Evolutionary conservation across 192 early-diverging fungal genomes (phyloP), one percentile per base, ranked within the genome.

Genomic region (Coemansia asiatica): DNA sequence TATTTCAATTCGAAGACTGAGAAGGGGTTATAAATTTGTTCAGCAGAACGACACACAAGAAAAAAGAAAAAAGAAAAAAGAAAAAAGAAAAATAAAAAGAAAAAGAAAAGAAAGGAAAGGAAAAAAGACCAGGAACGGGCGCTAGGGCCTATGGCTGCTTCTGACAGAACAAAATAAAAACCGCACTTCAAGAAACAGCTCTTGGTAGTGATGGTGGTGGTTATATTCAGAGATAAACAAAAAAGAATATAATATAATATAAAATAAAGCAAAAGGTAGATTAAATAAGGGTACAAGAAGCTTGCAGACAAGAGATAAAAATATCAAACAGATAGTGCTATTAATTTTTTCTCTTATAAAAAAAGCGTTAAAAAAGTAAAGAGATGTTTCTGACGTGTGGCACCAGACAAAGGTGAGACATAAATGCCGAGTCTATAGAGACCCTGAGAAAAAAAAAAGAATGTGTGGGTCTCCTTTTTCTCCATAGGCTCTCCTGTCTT

Each of bases 401-500:
- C 40, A 44, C 40, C 40, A 5, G 2, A 9, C 40, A 12, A 44
- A 16, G 40, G 40, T 44, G 40, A 44, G 40, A 44, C 40, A 44
- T 44, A 44, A 44, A 44, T 44, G 40, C 40, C 40, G 40, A 44
- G 40, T 44, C 40, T 44, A 12, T 44, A 44, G 40, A 44, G 40
- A 44, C 40, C 40, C 40, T 44, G 40, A 44, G 40, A 44, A 44
- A 44, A 44, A 36, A 44, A 21, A 51, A 25, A 22, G 50, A 51
- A 51, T 51, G 50, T 26, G 50, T 23, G 50, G 50, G 5, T 1
- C 15, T 51, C 23, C 23, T 51, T 23, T 10, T 7, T 7, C 50
- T 26, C 25, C 25, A 26, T 6, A 51, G 23, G 15, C 50, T 25
- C 50, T 51, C 15, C 40, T 44, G 40, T 16, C 15, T 13, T 3